These are phyloP conservation scores for Stylonectria norvegica DNA, from an alignment of 2,329 filamentous ascomycete species.

Conservation along the genomic window DNA sequence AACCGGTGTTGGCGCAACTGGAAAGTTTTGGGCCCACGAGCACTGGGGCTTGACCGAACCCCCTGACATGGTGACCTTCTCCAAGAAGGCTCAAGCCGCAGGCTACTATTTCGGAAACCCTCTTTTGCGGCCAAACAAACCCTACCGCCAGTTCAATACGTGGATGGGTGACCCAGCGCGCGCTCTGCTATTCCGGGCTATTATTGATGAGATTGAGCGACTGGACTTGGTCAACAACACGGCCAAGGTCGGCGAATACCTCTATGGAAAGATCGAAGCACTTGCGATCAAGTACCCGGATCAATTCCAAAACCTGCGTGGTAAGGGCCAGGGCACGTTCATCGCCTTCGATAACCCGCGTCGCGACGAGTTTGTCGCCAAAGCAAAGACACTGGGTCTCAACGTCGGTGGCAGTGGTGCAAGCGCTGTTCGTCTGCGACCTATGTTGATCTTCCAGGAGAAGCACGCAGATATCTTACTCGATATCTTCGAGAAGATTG, in stretches of 20 bases:
- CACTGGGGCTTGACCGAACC: slow-evolving; percentile 81
- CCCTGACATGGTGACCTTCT: slow-evolving; percentile 92
- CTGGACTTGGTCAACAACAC: slow-evolving; percentile 78
- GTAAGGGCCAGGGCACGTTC: slow-evolving; percentile 86
- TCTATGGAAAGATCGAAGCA: slow-evolving; percentile 65
- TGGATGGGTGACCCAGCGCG: slow-evolving; percentile 94
- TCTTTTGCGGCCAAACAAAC: slow-evolving; percentile 80
- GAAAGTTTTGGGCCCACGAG: slow-evolving; percentile 95
- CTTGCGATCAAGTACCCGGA: slow-evolving; percentile 69
- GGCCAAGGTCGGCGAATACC: slow-evolving; percentile 72
- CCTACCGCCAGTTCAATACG: slow-evolving; percentile 95
- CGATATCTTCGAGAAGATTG: slow-evolving; percentile 72
- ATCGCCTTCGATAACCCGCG: slow-evolving; percentile 85
- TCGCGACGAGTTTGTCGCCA: slow-evolving; percentile 73
- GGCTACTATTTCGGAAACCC: slow-evolving; percentile 88
- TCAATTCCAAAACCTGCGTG: slow-evolving; percentile 78
- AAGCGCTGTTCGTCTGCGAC: slow-evolving; percentile 72
- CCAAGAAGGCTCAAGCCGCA: slow-evolving; percentile 91
- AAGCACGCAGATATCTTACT: slow-evolving; percentile 84
- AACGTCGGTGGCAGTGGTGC: slow-evolving; percentile 84
- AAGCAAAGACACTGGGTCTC: slow-evolving; percentile 75
- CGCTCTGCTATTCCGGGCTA: slow-evolving; percentile 80
- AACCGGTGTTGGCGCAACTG: slow-evolving; percentile 87
- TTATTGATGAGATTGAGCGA: slow-evolving; percentile 75
- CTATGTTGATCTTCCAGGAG: slow-evolving; percentile 91